Percentiles rank a stretch among this genome's conserved stretches.
phyloP scores from a whole-genome alignment of 345 rosid genomes.

The Turnera subulata region DNA sequence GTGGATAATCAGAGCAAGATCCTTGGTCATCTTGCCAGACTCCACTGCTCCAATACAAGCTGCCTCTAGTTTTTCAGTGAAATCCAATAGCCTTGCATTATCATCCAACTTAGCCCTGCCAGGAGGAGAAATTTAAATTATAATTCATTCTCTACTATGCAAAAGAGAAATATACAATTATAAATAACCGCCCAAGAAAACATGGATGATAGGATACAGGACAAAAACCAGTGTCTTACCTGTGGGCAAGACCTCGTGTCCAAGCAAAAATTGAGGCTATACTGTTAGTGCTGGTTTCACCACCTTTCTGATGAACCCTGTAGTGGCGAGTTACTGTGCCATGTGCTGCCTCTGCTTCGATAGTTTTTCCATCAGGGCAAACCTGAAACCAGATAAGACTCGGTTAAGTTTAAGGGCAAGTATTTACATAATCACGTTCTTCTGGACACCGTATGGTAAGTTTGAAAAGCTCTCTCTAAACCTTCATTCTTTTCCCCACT shows the following conservation, averaged over 20 bases:
- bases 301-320: slow-evolving; percentile 98
- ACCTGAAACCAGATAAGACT: slow-evolving; percentile 99
- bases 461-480: no score
- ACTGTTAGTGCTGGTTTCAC: slow-evolving; percentile 99
- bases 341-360: slow-evolving; percentile 99
- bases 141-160: no score
- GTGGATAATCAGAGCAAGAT: slow-evolving; percentile 85
- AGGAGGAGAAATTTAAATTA: no score
- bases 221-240: slow-evolving; percentile 24
- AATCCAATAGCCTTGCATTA: slow-evolving; percentile 71
- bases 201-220: no score
- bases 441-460: no score
- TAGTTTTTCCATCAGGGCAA: slow-evolving; percentile 97
- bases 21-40: slow-evolving; percentile 98
- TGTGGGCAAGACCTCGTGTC: slow-evolving; percentile 97
- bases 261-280: slow-evolving; percentile 99
- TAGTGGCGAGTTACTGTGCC: slow-evolving; percentile 96
- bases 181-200: no score
- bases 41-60: slow-evolving; percentile 86
- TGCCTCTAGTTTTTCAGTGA: slow-evolving; percentile 86
- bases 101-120: slow-evolving; percentile 55
- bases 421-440: no score
- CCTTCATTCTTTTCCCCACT: no score
- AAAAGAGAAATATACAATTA: no score
- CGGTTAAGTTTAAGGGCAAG: no score